phyloP scores from a whole-genome alignment of 225 moss, liverwort and hornwort genomes.

The Marchantia paleacea region DNA sequence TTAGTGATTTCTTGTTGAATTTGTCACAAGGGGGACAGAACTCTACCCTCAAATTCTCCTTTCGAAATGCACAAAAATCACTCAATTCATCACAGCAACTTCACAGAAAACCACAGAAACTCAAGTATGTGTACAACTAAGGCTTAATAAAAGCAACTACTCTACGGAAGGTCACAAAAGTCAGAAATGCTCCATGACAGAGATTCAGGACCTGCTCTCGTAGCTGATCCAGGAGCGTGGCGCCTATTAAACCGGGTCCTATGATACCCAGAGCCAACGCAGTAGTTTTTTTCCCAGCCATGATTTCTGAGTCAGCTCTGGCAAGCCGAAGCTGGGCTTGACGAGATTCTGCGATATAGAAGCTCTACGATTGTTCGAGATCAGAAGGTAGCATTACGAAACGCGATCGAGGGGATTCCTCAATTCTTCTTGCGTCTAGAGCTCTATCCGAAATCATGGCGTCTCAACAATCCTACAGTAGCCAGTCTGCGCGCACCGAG shows the following conservation, averaged over 20 bases:
- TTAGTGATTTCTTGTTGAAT: neutral
- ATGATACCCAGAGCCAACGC: conserved; percentile 91
- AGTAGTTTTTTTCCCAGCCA: conserved; percentile 28
- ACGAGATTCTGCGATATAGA: too few relatives aligned
- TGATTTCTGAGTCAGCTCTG: neutral
- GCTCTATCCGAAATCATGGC: too few relatives aligned
- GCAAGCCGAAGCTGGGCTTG: neutral
- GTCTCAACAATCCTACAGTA: too few relatives aligned
- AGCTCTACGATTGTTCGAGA: too few relatives aligned
- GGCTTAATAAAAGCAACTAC: neutral
- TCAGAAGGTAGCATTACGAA: too few relatives aligned
- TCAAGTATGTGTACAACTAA: neutral
- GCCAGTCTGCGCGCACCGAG: too few relatives aligned
- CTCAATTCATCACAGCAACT: neutral
- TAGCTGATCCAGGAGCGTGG: conserved; percentile 86
- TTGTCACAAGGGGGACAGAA: neutral
- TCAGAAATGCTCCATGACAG: neutral
- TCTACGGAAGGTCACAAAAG: neutral
- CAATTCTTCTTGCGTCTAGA: too few relatives aligned
- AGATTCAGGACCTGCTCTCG: conserved; percentile 65
- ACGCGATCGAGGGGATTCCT: too few relatives aligned
- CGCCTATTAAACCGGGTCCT: conserved; percentile 90
- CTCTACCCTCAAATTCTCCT: neutral
- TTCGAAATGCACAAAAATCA: neutral
- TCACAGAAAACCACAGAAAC: neutral